phyloP scores from a whole-genome alignment of 352 stramenopile species.

The Globisporangium sylvaticum region DNA sequence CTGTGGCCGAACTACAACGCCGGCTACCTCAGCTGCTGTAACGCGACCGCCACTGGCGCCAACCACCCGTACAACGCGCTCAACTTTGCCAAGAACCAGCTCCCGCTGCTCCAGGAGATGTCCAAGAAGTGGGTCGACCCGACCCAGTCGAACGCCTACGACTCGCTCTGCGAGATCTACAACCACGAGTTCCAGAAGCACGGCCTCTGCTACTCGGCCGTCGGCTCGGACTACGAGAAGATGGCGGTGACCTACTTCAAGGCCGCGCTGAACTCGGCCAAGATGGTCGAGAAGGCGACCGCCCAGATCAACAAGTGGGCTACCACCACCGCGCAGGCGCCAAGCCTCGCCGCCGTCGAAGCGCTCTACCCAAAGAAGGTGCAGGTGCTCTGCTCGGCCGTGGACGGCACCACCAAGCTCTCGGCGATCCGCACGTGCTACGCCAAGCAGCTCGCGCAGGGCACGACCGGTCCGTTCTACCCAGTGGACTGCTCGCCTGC shows the following conservation, averaged over 20 bases:
- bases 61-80: too few species aligned
- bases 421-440: slow-evolving; percentile 70
- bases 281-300: slow-evolving; percentile 29
- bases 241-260: slow-evolving; percentile 67
- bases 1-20: slow-evolving; percentile 72
- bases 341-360: slow-evolving; percentile 34
- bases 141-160: slow-evolving; percentile 40
- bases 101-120: too few species aligned
- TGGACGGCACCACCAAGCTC: slow-evolving; percentile 55
- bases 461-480: slow-evolving; percentile 3
- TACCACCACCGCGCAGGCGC: slow-evolving; percentile 9
- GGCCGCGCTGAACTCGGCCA: slow-evolving; percentile 46
- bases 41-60: too few species aligned
- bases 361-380: slow-evolving; percentile 59
- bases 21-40: slow-evolving; percentile 35
- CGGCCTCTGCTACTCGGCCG: slow-evolving; percentile 29
- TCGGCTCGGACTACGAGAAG: slow-evolving; percentile 46
- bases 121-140: slow-evolving; percentile 24
- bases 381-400: slow-evolving; percentile 61
- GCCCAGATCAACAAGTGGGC: slow-evolving; percentile 60
- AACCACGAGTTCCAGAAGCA: slow-evolving; percentile 6
- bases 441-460: slow-evolving; percentile 22
- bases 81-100: too few species aligned
- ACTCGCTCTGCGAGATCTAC: slow-evolving; percentile 47
- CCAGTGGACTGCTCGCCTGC: slow-evolving; percentile 14